Base-by-base conservation (phyloP, 768 basidiomycete genomes). In the Termitomyces sp. region DNA sequence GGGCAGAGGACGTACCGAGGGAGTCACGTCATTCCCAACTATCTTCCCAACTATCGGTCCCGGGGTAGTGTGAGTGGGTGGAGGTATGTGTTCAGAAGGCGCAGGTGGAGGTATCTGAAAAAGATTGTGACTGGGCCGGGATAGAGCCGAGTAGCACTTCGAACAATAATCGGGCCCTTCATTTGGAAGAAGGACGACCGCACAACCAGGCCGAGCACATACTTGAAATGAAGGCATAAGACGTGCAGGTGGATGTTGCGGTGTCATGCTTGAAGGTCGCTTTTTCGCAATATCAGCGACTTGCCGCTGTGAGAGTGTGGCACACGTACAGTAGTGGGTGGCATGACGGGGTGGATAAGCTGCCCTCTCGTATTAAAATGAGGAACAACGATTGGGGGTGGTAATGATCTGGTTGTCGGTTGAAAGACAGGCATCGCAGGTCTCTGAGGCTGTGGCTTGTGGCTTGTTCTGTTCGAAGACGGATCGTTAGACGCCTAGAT, bases 351-450 rank as follows among this genome's bases (percentile, higher is more conserved):
- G 7, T 42, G 29, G 10, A 63, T 52, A 23, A 62, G 53, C 27
- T 62, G 57, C 27, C 61, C 61, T 47, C 45, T 56, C 18, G 61
- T 25, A 40, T 60, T 64, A 23, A 64, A 64, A 33, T 64, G 60
- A 29, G 63, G 57, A 11, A 23, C n/a, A 6, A 20, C 18, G 7
- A 5, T 23, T 16, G 46, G 13, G 10, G 18, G 32, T 23, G 49
- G 50, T 13, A 54, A 25, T 7, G 18, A n/a, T 20, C 9, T 16
- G 31, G 44, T 47, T 38, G 23, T 38, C 33, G 44, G 20, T 29
- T 57, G 55, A n/a, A 50, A 48, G 9, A 50, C 7, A 16, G 50
- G 10, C 38, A 50, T 45, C 16, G 48, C 52, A 25, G 53, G 38
- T n/a, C 32, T 49, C 6, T 43, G 29, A 22, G 44, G 15, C 25